Percentiles rank a stretch among this genome's conserved stretches.
Conservation (phyloP, 192 early-diverging fungal species). For the Podila epicladia region DNA sequence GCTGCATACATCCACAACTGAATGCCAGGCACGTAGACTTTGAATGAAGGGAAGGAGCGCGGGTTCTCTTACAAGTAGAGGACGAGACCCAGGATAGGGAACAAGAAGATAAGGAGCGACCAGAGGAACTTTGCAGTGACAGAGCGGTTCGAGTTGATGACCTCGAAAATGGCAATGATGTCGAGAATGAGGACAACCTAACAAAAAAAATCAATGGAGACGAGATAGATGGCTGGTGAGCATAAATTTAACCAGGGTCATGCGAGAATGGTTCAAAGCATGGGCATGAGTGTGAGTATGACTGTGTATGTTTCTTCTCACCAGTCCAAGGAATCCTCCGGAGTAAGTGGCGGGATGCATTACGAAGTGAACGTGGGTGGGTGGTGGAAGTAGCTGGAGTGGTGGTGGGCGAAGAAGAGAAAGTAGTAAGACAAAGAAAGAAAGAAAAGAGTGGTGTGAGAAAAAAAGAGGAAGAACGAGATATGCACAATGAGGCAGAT, state of each 20-base stretch:
- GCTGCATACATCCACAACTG: background rate
- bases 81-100: constrained; percentile 65
- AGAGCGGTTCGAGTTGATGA: constrained; percentile 61
- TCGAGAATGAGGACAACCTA: constrained; percentile 60
- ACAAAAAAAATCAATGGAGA: too few relatives aligned
- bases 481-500: background rate
- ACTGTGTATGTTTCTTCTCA: constrained; percentile 8
- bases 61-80: constrained; percentile 65
- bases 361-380: background rate
- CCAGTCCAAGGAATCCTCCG: constrained; percentile 43
- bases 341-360: constrained; percentile 42
- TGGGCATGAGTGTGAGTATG: background rate
- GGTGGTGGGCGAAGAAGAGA: background rate
- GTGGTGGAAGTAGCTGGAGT: background rate
- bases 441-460: background rate
- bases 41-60: background rate
- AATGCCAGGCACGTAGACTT: background rate
- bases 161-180: constrained; percentile 66
- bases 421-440: background rate
- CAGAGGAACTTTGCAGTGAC: constrained; percentile 61
- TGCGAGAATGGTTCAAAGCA: too few relatives aligned
- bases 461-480: background rate
- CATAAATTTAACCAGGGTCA: background rate
- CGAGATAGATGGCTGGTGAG: too few relatives aligned
- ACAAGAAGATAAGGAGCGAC: constrained; percentile 67